A percentile compares a stretch with the other conserved stretches of the same genome.
phyloP scores from a whole-genome alignment of 768 basidiomycete genomes.

The Suillus brevipes region DNA sequence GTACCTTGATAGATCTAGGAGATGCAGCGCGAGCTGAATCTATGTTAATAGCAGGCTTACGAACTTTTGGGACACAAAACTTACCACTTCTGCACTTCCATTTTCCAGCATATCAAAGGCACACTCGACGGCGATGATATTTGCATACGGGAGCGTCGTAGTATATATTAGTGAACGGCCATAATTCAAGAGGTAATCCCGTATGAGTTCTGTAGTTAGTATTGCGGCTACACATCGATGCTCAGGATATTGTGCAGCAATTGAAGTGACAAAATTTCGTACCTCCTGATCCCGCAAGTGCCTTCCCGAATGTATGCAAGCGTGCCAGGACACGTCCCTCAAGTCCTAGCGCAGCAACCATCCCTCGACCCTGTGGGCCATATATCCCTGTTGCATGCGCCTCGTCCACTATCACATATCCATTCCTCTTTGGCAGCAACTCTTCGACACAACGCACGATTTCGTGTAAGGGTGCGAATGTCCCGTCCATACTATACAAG shows the following conservation, averaged over 20 bases:
- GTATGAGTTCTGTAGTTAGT: slow-evolving; percentile 67
- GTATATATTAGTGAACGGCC: slow-evolving; percentile 91
- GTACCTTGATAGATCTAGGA: slow-evolving; percentile 26
- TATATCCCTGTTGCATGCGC: slow-evolving; percentile 94
- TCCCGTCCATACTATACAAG: slow-evolving; percentile 96
- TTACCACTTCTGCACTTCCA: slow-evolving; percentile 58
- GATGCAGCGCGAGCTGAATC: slow-evolving; percentile 34
- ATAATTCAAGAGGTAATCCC: slow-evolving; percentile 89
- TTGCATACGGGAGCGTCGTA: slow-evolving; percentile 77
- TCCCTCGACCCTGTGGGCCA: slow-evolving; percentile 73
- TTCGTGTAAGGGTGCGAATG: slow-evolving; percentile 70
- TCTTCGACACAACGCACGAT: slow-evolving; percentile 66
- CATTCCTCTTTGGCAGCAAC: slow-evolving; percentile 60
- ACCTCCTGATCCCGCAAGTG: slow-evolving; percentile 85
- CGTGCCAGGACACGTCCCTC: slow-evolving; percentile 73
- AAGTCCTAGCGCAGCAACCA: slow-evolving; percentile 69
- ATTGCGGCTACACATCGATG: slow-evolving; percentile 59
- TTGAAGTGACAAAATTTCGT: slow-evolving; percentile 28
- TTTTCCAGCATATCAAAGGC: slow-evolving; percentile 79
- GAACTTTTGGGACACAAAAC: slow-evolving; percentile 1
- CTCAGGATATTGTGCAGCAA: not conserved
- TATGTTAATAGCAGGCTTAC: slow-evolving; percentile 27
- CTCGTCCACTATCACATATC: slow-evolving; percentile 83
- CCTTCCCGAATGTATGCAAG: slow-evolving; percentile 93
- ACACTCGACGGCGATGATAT: slow-evolving; percentile 71